These are phyloP conservation scores for Coemansia sp. DNA, from an alignment of 192 early-diverging fungal species.

Conservation along the genomic window DNA sequence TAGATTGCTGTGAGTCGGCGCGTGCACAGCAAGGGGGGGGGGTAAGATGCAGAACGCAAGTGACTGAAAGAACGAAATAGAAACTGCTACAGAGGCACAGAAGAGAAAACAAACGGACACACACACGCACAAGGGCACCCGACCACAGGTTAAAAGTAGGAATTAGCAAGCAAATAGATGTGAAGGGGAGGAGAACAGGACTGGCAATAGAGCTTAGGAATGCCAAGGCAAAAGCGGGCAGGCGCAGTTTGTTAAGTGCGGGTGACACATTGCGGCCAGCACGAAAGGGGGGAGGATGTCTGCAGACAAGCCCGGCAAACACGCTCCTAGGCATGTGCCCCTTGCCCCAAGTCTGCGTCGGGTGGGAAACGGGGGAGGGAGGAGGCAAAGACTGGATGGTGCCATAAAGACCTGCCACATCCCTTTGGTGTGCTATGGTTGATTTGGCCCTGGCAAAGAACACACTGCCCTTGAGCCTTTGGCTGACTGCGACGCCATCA, in stretches of 20 bases:
- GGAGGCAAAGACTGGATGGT: too few species aligned
- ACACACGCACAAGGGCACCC: not conserved
- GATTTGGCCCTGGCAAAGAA: too few species aligned
- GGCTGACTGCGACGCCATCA: too few species aligned
- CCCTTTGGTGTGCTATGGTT: too few species aligned
- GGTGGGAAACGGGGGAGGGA: too few species aligned
- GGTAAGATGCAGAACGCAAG: slow-evolving; percentile 1
- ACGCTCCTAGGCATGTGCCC: not conserved
- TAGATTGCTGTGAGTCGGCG: too few species aligned
- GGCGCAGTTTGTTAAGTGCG: too few species aligned
- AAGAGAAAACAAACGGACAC: slow-evolving; percentile 1
- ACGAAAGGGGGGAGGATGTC: not conserved
- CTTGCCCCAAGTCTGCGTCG: too few species aligned
- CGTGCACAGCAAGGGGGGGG: too few species aligned
- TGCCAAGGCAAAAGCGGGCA: not conserved
- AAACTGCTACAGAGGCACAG: slow-evolving; percentile 6
- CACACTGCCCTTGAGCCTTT: too few species aligned
- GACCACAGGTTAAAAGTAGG: not conserved
- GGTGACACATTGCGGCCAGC: not conserved
- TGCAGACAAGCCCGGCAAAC: not conserved
- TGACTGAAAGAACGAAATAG: not conserved
- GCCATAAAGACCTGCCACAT: too few species aligned
- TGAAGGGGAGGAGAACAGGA: not conserved
- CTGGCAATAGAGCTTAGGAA: not conserved
- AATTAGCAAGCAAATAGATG: not conserved